Evolutionary conservation across 345 rosid genomes (phyloP).

Genomic region (Jatropha curcas): DNA sequence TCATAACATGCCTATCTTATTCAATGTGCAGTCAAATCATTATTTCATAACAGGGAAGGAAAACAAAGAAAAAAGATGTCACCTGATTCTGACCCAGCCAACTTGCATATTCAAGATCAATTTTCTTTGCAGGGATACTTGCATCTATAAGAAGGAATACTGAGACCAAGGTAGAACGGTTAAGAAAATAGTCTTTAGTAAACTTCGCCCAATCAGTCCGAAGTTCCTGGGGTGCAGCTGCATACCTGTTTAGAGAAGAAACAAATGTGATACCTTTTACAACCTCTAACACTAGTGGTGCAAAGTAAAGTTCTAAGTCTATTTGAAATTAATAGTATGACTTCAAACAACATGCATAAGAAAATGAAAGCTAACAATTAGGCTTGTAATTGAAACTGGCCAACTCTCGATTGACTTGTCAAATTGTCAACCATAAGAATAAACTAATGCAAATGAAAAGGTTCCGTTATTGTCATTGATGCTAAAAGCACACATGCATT

Average conservation of each 20-base stretch:
- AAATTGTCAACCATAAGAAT: neutral
- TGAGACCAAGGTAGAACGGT: slow-evolving; percentile 76
- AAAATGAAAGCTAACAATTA: slow-evolving; percentile 1
- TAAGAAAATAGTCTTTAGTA: slow-evolving; percentile 83
- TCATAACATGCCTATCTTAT: too few species aligned
- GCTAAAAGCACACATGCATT: neutral
- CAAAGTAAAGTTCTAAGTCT: neutral
- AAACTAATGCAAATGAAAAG: neutral
- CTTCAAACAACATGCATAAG: slow-evolving; percentile 1
- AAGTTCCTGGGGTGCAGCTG: slow-evolving; percentile 86
- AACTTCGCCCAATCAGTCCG: slow-evolving; percentile 78
- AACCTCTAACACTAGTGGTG: neutral
- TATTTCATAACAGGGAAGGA: neutral
- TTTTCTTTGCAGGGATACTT: slow-evolving; percentile 81
- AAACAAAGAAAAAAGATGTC: slow-evolving; percentile 10
- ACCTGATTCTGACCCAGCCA: slow-evolving; percentile 99
- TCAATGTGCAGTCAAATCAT: neutral
- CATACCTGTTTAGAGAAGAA: slow-evolving; percentile 54
- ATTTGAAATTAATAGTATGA: neutral
- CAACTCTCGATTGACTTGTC: neutral
- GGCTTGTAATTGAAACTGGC: neutral
- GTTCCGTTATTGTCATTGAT: neutral
- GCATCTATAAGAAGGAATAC: slow-evolving; percentile 94
- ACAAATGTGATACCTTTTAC: slow-evolving; percentile 1
- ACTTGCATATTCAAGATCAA: slow-evolving; percentile 93